Evolutionary conservation across 23 red algal genomes (phyloP), one percentile per base, ranked within the genome.

Genomic region (Pyropia yezoensis): DNA sequence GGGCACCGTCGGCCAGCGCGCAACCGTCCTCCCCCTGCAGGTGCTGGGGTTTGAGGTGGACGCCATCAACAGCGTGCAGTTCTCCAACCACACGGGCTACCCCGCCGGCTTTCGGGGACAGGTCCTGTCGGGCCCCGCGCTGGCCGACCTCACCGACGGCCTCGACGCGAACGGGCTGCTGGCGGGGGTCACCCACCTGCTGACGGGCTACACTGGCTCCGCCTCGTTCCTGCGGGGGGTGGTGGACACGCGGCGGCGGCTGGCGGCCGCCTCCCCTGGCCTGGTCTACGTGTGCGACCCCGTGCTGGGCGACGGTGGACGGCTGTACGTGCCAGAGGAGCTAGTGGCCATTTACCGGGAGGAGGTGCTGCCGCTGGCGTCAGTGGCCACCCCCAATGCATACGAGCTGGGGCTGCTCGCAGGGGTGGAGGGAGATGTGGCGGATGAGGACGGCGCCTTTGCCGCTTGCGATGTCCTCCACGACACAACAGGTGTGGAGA

Each of bases 31-130:
- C 47, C 85, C 94, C 18, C 85, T 98, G 26, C 81, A 98, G 61
- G 65, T 98, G 64, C 88, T 98, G 20, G 86, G 86, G 23, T 91
- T 80, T 70, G 81, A 98, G 49, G 94, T 98, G 16, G 94, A 98
- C 67, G 51, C 77, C 14, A 70, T 98, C 67, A 75, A 89, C 62
- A 84, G 86, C 6, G 79, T 83, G 61, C 71, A 79, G 34, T 85
- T 98, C 54, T 69, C 80, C 74, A 98, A 98, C 74, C 94, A 98
- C 66, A 98, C 94, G 14, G 94, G 79, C 33, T 98, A 98, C 67
- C 28, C 18, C 17, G 59, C 82, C 26, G 80, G 72, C 21, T 83
- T 72, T 21, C 49, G 67, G 52, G 94, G 94, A 27, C 65, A 68
- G 27, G 59, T 69, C 7, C 63, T 85, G 25, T 68, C 62, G 23